Base-by-base conservation (phyloP, 129 eudicot species). In the Scalesia atractyloides region DNA sequence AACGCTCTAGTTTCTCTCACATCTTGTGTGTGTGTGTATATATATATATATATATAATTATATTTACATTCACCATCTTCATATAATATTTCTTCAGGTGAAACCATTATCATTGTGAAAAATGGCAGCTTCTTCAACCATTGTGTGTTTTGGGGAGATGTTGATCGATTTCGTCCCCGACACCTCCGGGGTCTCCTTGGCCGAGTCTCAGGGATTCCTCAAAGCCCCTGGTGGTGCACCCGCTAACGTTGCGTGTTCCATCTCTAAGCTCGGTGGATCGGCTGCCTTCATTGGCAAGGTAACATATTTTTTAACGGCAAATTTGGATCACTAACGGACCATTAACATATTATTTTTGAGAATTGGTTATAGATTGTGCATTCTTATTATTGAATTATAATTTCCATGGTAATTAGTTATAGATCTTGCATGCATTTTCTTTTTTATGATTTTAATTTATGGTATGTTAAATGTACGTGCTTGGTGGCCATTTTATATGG, bases 201-300 rank as follows among this genome's bases (percentile, higher is more conserved):
- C 92, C 0, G 96, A 86, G 76, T 82, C 96, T 13, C 63, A 47
- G 5, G 96, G 88, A 2, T 89, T 89, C 75, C 72, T 89, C 50
- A 89, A 89, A 76, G 96, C 96, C 80, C 96, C 96, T 24, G 92
- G 96, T 18, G 96, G 96, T 47, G 96, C 96, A 0, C 96, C 96
- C 7, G 96, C 96, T 64, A 89, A 89, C 20, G 96, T 89, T 16
- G 96, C 96, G 0, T 84, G 89, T 61, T 84, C 96, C 47, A 83
- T 89, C 15, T 34, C 86, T 61, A 89, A 78, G 72, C 96, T 89
- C 17, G 96, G 92, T 41, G 92, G 88, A 13, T 15, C 83, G 0
- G 76, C 92, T 43, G 90, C 96, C 19, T 89, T 89, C 66, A 13
- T 89, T 5, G 96, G 96, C 73, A 89, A 89, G 96, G 91, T 86